Base-by-base conservation (phyloP, 768 basidiomycete genomes). In the Udeniomyces megalosporus region DNA sequence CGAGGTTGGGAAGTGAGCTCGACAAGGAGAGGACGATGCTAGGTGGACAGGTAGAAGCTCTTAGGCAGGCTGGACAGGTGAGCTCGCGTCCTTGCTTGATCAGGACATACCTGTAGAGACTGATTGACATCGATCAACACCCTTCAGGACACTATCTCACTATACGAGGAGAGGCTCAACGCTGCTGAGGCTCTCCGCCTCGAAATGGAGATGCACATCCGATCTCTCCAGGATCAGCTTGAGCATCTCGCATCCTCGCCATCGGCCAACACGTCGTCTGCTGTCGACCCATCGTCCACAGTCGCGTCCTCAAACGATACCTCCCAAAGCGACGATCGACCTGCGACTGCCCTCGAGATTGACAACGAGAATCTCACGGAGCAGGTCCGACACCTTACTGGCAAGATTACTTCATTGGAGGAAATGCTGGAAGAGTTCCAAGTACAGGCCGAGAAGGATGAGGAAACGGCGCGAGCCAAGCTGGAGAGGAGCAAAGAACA, bases 281-380 rank as follows among this genome's bases (percentile, higher is more conserved):
- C 26, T 55, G 6, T 20, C 26, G 28, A 35, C 26, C 7, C 53
- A 12, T 10, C 34, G 7, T 55, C 53, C 8, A 10, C 53, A 14
- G 53, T 28, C 48, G 11, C 48, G 8, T 50, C 48, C 8, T 10
- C 10, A 7, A 8, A 42, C 38, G 17, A 17, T 42, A 7, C 38
- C 38, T 42, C 38, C 17, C 29, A 1, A 6, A 8, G 12, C 17
- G 24, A 20, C 5, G 11, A 34, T 28, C 55, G 8, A 17, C 17
- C 26, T 6, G 55, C 55, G 0, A 83, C 88, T 10, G 92, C 91
- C 0, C 80, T 83, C 2, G 82, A 89, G 70, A 97, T 99, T 66
- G 92, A 99, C 73, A 96, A 96, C 69, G 91, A 97, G 72, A 84
- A 82, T 15, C 80, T 96, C 14, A 82, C 80, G 17, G 91, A 92